Percentiles rank a stretch among this genome's conserved stretches.
These are phyloP conservation scores for Candida awuae DNA, from an alignment of 805 yeast species.

Conservation along the genomic window DNA sequence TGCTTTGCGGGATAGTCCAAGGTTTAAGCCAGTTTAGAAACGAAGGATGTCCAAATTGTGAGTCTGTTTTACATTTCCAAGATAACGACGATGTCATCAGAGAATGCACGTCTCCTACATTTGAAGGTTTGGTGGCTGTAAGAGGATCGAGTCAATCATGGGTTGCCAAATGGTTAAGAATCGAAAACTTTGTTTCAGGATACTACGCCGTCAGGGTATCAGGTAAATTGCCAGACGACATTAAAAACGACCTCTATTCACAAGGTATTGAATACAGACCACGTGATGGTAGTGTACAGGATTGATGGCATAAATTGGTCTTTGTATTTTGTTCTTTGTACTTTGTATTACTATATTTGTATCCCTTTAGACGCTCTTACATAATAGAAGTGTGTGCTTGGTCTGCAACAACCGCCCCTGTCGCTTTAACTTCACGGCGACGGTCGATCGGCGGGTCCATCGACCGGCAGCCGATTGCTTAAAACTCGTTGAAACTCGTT, in stretches of 20 bases:
- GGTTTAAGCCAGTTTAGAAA: slow-evolving; percentile 67
- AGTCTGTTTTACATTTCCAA: slow-evolving; percentile 63
- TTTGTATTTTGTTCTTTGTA: too few species aligned
- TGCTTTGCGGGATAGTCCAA: slow-evolving; percentile 92
- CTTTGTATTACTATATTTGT: too few species aligned
- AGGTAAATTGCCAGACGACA: slow-evolving; percentile 86
- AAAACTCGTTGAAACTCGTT: too few species aligned
- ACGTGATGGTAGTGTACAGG: slow-evolving; percentile 73
- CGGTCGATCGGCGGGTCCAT: too few species aligned
- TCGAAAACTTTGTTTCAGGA: slow-evolving; percentile 83
- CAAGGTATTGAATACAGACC: slow-evolving; percentile 86
- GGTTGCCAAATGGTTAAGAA: slow-evolving; percentile 95
- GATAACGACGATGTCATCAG: slow-evolving; percentile 78
- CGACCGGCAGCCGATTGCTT: too few species aligned
- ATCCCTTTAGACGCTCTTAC: too few species aligned
- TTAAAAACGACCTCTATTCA: slow-evolving; percentile 59
- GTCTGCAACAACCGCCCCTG: too few species aligned
- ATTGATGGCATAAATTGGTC: slow-evolving; percentile 14
- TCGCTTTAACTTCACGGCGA: too few species aligned
- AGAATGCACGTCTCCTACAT: slow-evolving; percentile 93
- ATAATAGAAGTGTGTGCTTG: too few species aligned
- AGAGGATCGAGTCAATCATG: slow-evolving; percentile 81
- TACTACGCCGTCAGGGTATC: slow-evolving; percentile 88
- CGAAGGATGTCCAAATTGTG: slow-evolving; percentile 95
- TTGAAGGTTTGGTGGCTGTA: slow-evolving; percentile 89